A percentile compares a stretch with the other conserved stretches of the same genome.
Conservation (phyloP, 1,284 basidiomycete genomes). For the Ceratobasidium papillatum region DNA sequence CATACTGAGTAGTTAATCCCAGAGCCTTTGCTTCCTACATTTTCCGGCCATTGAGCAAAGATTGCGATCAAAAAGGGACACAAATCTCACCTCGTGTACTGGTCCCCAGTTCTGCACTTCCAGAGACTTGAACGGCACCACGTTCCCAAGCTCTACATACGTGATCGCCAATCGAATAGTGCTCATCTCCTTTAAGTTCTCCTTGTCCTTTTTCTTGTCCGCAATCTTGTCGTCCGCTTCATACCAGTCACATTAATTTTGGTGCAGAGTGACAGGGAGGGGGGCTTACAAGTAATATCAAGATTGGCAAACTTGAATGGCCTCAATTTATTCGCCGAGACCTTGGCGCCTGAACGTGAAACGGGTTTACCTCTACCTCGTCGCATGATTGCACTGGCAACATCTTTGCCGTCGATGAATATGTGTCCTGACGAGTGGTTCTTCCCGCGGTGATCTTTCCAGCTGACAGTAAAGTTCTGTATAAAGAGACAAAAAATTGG, state of each 20-base stretch:
- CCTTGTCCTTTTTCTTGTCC: slow-evolving; percentile 37
- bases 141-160: slow-evolving; percentile 27
- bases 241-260: too few species aligned
- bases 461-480: slow-evolving; percentile 27
- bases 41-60: background rate
- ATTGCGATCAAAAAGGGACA: background rate
- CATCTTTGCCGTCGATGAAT: slow-evolving; percentile 42
- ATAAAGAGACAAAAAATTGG: background rate
- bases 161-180: slow-evolving; percentile 41
- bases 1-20: slow-evolving; percentile 22
- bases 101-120: slow-evolving; percentile 35
- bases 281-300: slow-evolving; percentile 35
- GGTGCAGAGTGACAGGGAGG: background rate
- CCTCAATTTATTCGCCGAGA: slow-evolving; percentile 3
- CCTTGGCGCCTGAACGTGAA: slow-evolving; percentile 34
- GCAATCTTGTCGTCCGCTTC: slow-evolving; percentile 40
- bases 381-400: slow-evolving; percentile 41
- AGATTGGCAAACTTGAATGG: slow-evolving; percentile 41
- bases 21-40: slow-evolving; percentile 30
- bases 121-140: slow-evolving; percentile 34
- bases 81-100: slow-evolving; percentile 31
- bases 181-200: slow-evolving; percentile 27
- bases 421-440: slow-evolving; percentile 36
- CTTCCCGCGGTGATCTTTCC: slow-evolving; percentile 31
- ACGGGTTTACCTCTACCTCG: slow-evolving; percentile 38